Conservation (phyloP, 2,329 filamentous ascomycete genomes). For the Fusarium sp. region DNA sequence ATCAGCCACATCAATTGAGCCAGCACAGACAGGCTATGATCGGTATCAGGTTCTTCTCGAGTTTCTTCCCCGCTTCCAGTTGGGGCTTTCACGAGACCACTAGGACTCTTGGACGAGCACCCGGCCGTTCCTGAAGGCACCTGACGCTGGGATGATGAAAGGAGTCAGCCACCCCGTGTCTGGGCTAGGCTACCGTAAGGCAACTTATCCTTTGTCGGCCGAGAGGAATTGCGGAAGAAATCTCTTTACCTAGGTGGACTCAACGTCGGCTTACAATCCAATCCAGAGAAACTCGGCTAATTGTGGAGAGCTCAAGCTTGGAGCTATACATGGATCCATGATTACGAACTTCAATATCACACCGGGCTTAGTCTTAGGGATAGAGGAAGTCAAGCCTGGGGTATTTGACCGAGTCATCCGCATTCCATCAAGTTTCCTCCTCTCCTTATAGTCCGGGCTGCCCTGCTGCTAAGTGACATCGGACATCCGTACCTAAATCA, state of each 20-base stretch:
- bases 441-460: background rate
- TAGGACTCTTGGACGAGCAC: constrained; percentile 11
- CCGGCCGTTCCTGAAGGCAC: constrained; percentile 40
- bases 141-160: constrained; percentile 35
- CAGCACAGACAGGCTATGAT: constrained; percentile 8
- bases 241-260: constrained; percentile 13
- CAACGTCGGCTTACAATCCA: constrained; percentile 12
- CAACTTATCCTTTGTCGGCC: constrained; percentile 35
- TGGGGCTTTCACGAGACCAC: constrained; percentile 24
- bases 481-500: constrained; percentile 1
- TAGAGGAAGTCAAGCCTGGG: background rate
- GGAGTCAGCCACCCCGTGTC: constrained; percentile 31
- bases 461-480: background rate
- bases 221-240: constrained; percentile 32
- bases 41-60: constrained; percentile 8
- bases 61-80: constrained; percentile 31
- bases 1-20: constrained; percentile 26
- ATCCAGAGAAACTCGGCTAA: constrained; percentile 25
- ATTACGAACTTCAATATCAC: no score
- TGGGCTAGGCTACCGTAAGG: background rate
- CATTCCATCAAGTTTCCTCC: constrained; percentile 5
- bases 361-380: background rate
- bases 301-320: constrained; percentile 35
- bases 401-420: constrained; percentile 1
- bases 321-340: constrained; percentile 4